A percentile compares a stretch with the other conserved stretches of the same genome.
Evolutionary conservation across 257 asterid species (phyloP).

Genomic region (Solanum tarapatanum): DNA sequence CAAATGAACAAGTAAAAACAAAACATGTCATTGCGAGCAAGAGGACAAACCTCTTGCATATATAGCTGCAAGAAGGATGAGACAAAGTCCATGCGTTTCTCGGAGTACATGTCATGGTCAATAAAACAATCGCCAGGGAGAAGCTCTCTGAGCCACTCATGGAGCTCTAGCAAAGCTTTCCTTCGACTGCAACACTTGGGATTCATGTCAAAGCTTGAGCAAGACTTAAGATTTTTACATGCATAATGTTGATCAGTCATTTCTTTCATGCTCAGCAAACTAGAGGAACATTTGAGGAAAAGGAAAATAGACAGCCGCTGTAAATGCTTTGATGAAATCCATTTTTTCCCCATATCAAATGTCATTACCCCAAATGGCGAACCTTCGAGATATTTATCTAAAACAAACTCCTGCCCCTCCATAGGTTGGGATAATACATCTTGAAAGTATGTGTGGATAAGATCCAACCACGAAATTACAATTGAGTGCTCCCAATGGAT

Average conservation of each 20-base stretch:
- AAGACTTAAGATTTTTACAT: conserved; percentile 10
- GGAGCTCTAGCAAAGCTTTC: conserved; percentile 39
- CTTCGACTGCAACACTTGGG: conserved; percentile 17
- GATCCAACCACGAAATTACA: conserved; percentile 44
- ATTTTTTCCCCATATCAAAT: conserved; percentile 22
- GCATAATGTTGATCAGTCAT: conserved; percentile 10
- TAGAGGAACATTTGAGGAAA: conserved; percentile 57
- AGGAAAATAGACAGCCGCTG: conserved; percentile 64
- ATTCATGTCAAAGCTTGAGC: conserved; percentile 15
- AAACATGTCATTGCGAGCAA: neutral
- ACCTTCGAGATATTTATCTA: conserved; percentile 44
- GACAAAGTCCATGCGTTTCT: conserved; percentile 39
- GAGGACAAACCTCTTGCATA: conserved; percentile 71
- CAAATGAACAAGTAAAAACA: neutral
- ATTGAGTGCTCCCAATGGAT: conserved; percentile 27
- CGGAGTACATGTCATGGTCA: conserved; percentile 25
- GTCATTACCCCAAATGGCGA: conserved; percentile 57
- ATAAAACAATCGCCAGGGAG: conserved; percentile 32
- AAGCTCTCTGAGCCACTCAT: conserved; percentile 57
- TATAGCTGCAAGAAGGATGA: conserved; percentile 64
- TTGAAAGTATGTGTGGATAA: conserved; percentile 52
- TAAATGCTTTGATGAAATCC: conserved; percentile 34
- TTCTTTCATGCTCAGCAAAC: conserved; percentile 21
- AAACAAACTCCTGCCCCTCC: conserved; percentile 19
- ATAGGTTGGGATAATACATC: conserved; percentile 50